Conservation (phyloP, 441 rosid species). For the Pelargonium fulgidum region DNA sequence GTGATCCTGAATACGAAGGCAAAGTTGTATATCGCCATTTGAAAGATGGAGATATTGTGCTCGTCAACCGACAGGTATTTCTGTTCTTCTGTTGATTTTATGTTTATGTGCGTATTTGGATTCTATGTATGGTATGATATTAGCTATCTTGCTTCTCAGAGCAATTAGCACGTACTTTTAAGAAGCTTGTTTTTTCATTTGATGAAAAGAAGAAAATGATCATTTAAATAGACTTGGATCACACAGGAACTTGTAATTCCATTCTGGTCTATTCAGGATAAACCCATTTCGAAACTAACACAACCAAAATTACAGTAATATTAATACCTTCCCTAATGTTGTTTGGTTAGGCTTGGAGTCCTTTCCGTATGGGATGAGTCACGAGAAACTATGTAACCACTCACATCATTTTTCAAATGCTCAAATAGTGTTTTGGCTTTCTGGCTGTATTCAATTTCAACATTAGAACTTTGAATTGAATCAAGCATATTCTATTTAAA, state of each 20-base stretch:
- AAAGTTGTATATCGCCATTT: conserved; percentile 86
- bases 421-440: neutral
- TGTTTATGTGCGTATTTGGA: neutral
- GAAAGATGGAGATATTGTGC: conserved; percentile 92
- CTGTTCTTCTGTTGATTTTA: conserved; percentile 9
- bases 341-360: neutral
- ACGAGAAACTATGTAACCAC: neutral
- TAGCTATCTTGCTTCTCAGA: neutral
- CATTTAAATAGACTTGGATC: neutral
- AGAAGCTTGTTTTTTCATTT: neutral
- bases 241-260: neutral
- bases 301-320: neutral
- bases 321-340: neutral
- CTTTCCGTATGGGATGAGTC: neutral
- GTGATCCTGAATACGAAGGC: conserved; percentile 63
- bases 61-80: conserved; percentile 89
- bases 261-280: neutral
- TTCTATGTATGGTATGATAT: neutral
- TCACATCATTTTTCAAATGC: neutral
- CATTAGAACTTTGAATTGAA: neutral
- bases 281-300: neutral
- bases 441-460: neutral
- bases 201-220: neutral
- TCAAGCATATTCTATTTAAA: neutral
- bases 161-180: neutral